Base-by-base conservation (phyloP, 768 basidiomycete species). In the Melanogaster broomeanus region DNA sequence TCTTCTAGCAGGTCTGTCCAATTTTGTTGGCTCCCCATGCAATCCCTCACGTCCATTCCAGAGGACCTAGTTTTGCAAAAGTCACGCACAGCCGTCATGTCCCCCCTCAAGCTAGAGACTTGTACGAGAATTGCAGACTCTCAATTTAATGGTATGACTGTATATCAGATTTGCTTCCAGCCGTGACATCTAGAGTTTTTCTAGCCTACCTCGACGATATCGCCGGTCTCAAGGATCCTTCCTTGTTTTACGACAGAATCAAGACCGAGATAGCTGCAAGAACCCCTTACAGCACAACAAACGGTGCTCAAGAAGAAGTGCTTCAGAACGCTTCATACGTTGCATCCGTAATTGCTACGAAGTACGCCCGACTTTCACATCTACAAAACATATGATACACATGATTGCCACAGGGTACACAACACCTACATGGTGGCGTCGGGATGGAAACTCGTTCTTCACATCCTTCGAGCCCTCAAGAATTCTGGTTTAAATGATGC, bases 361-460 rank as follows among this genome's bases (percentile, higher is more conserved):
- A 77, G 88, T 86, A 65, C 33, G 65, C 47, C 42, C 53, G 16
- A 28, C 31, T 31, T 57, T 27, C 24, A 8, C 50, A 47, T 52
- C 18, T 15, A 46, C 21, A 30, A 43, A 16, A 22, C 48, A 18
- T 34, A 16, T 38, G 35, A 34, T 3, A 49, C 54, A 25, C 24
- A 58, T 48, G 48, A 34, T 55, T 31, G 22, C 30, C 45, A 37
- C 59, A 93, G 90, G 67, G 77, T 93, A 48, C 90, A 93, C 67
- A 93, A 93, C 63, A 68, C 82, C 8, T 91, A 90, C 66, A 81
- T 88, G 79, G 75, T 92, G 30, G 87, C 90, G n/a, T 83, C 88
- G 15, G 86, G 82, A 2, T 93, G 91, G 91, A 88, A 79, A 56
- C 71, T 92, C 42, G 82, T 88, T n/a, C 66, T 76, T 4, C 76